phyloP scores from a whole-genome alignment of 306 rosid genomes.

The Notholithocarpus densiflorus region DNA sequence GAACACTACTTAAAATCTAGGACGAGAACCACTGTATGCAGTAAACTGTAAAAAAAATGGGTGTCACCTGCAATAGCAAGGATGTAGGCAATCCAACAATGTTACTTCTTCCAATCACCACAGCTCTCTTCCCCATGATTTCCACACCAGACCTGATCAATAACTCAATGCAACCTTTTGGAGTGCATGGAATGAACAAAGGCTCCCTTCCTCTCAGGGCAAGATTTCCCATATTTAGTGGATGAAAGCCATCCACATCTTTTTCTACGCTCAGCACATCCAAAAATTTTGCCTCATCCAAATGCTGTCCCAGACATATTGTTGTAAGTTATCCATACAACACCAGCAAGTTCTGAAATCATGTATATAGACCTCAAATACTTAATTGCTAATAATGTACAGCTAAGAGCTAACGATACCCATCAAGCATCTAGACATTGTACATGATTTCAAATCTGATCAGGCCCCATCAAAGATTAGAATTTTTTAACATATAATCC shows the following conservation, averaged over 20 bases:
- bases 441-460: background rate
- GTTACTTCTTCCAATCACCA: conserved; percentile 90
- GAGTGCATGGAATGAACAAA: conserved; percentile 83
- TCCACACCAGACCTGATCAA: conserved; percentile 78
- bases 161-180: conserved; percentile 88
- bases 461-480: background rate
- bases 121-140: conserved; percentile 75
- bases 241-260: conserved; percentile 95
- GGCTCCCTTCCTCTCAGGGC: conserved; percentile 91
- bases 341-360: conserved; percentile 31
- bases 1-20: conserved; percentile 6
- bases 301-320: conserved; percentile 69
- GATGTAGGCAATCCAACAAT: conserved; percentile 86
- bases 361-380: conserved; percentile 30
- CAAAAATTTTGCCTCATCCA: conserved; percentile 61
- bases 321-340: conserved; percentile 42
- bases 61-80: conserved; percentile 73
- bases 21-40: background rate
- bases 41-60: background rate
- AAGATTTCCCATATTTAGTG: conserved; percentile 75
- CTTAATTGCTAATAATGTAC: conserved; percentile 14
- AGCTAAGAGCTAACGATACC: conserved; percentile 4
- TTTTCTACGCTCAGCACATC: conserved; percentile 60
- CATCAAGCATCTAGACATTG: background rate
- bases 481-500: background rate